Conservation (phyloP, 2,329 filamentous ascomycete genomes). For the Penicillium sp. region DNA sequence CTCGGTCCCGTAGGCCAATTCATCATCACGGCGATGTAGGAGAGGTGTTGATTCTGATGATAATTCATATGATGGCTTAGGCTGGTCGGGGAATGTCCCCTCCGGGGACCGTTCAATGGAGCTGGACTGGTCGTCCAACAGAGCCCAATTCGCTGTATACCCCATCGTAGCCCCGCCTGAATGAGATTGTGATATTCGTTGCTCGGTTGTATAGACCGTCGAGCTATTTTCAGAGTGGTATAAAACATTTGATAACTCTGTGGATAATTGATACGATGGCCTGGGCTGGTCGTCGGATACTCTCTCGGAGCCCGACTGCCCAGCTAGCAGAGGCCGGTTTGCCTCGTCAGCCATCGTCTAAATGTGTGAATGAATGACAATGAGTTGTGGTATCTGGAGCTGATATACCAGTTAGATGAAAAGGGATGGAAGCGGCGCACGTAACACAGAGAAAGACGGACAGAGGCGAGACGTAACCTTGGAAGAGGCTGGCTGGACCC, state of each 20-base stretch:
- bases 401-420: constrained; percentile 1
- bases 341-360: constrained; percentile 35
- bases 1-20: constrained; percentile 32
- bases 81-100: constrained; percentile 16
- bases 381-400: background rate
- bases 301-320: constrained; percentile 13
- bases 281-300: background rate
- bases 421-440: background rate
- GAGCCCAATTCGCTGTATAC: background rate
- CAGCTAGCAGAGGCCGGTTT: constrained; percentile 30
- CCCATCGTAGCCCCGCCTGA: background rate
- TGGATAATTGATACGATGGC: constrained; percentile 1
- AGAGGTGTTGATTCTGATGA: constrained; percentile 46
- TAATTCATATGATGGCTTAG: constrained; percentile 30
- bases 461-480: background rate
- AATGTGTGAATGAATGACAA: background rate
- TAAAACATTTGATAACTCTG: constrained; percentile 8
- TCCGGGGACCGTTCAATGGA: constrained; percentile 7
- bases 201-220: background rate
- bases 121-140: background rate
- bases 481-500: background rate
- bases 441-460: background rate
- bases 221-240: background rate
- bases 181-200: background rate
- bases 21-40: constrained; percentile 36